Percentiles rank a stretch among this genome's conserved stretches.
These are phyloP conservation scores for Coleophoma eucalyptorum DNA, from an alignment of 2,329 filamentous ascomycete species.

Conservation along the genomic window DNA sequence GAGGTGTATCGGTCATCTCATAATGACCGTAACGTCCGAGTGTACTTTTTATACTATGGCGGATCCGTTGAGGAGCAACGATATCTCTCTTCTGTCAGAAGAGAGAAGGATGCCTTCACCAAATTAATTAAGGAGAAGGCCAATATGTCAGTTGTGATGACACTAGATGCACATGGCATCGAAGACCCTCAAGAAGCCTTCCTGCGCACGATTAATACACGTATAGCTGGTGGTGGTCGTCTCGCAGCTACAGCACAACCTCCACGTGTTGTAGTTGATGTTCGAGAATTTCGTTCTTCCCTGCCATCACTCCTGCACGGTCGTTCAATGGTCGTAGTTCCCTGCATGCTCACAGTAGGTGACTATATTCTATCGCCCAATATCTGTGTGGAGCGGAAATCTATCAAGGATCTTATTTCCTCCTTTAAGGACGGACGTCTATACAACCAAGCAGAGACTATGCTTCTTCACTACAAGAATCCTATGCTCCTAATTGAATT, in stretches of 20 bases:
- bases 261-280: constrained; percentile 88
- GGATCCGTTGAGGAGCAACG: constrained; percentile 93
- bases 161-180: constrained; percentile 61
- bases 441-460: constrained; percentile 87
- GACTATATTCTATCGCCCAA: constrained; percentile 91
- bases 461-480: constrained; percentile 88
- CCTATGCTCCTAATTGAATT: constrained; percentile 97
- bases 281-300: constrained; percentile 92
- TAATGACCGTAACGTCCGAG: constrained; percentile 79
- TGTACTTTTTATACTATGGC: constrained; percentile 96
- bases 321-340: constrained; percentile 81
- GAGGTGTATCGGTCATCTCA: constrained; percentile 97
- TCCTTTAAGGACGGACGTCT: constrained; percentile 90
- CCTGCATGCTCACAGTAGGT: constrained; percentile 93
- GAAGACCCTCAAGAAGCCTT: constrained; percentile 89
- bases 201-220: constrained; percentile 90
- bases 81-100: constrained; percentile 83
- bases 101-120: constrained; percentile 95
- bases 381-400: constrained; percentile 94
- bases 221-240: constrained; percentile 89
- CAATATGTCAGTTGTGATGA: constrained; percentile 86
- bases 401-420: constrained; percentile 82
- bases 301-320: constrained; percentile 89
- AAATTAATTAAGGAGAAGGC: constrained; percentile 92
- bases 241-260: constrained; percentile 80